Conservation (phyloP, 202 grass and related monocot genomes). For the Zizania palustris region DNA sequence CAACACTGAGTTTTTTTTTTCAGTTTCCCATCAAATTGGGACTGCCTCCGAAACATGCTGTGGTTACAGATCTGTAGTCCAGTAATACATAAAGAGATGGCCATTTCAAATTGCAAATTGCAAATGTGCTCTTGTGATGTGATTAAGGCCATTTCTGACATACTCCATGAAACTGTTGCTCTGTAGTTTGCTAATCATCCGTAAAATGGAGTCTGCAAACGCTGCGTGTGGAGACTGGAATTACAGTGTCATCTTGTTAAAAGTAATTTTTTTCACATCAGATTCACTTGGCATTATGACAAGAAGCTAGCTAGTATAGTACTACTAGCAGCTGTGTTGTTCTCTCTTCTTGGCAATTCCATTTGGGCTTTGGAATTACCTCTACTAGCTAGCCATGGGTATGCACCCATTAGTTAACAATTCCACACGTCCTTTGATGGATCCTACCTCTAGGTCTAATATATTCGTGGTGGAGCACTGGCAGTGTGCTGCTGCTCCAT, state of each 20-base stretch:
- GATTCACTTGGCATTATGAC: constrained; percentile 26
- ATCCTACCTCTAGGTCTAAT: constrained; percentile 14
- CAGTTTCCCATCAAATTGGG: background rate
- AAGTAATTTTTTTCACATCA: background rate
- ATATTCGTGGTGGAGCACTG: constrained; percentile 47
- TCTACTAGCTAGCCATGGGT: background rate
- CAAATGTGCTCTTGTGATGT: background rate
- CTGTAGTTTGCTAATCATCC: background rate
- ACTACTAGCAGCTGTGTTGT: background rate
- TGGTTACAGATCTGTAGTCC: background rate
- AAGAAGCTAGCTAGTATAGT: background rate
- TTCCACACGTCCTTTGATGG: constrained; percentile 33
- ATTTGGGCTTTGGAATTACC: constrained; percentile 29
- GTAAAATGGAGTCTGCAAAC: constrained; percentile 17
- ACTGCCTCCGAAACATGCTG: background rate
- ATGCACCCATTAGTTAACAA: constrained; percentile 12
- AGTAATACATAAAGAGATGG: background rate
- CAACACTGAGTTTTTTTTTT: background rate
- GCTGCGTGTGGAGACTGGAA: background rate
- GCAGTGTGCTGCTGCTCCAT: constrained; percentile 21
- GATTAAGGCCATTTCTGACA: background rate
- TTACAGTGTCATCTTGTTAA: background rate
- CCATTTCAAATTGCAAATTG: background rate
- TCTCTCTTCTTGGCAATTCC: constrained; percentile 18
- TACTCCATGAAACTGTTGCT: background rate